These are phyloP conservation scores for Tripterygium wilfordii DNA, from an alignment of 177 flowering plant species.

Conservation along the genomic window DNA sequence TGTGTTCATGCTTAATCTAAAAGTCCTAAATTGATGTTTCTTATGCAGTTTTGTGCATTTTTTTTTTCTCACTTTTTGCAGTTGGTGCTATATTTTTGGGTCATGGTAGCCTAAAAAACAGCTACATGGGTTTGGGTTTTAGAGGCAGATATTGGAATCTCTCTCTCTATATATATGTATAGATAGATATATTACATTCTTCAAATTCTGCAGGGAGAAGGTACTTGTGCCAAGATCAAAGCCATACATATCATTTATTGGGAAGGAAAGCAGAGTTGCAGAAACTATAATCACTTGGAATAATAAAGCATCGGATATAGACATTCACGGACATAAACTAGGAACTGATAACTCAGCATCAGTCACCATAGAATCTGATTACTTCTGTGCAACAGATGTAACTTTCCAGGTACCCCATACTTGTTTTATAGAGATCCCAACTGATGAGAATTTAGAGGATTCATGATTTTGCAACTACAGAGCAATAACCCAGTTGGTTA, in stretches of 20 bases:
- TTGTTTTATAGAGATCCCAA: too few species aligned
- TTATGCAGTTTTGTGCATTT: too few species aligned
- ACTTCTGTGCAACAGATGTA: constrained; percentile 68
- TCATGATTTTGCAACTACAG: too few species aligned
- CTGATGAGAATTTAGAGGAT: too few species aligned
- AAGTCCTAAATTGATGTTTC: too few species aligned
- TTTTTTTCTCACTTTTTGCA: too few species aligned
- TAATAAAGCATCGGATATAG: constrained; percentile 61
- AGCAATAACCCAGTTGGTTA: too few species aligned
- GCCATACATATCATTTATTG: constrained; percentile 80
- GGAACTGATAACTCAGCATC: constrained; percentile 75
- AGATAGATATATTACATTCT: too few species aligned
- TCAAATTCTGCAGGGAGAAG: constrained; percentile 63
- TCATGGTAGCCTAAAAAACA: not conserved
- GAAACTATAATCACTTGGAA: constrained; percentile 59
- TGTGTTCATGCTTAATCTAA: too few species aligned
- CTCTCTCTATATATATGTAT: not conserved
- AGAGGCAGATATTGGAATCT: not conserved
- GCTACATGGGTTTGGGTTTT: too few species aligned
- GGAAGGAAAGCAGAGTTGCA: constrained; percentile 15
- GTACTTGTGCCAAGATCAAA: constrained; percentile 55
- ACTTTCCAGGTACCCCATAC: constrained; percentile 83
- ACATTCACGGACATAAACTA: constrained; percentile 27
- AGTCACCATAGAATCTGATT: constrained; percentile 61
- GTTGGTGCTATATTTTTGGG: constrained; percentile 4